These are phyloP conservation scores for Radiomyces spectabilis DNA, from an alignment of 192 early-diverging fungal genomes.

Conservation along the genomic window DNA sequence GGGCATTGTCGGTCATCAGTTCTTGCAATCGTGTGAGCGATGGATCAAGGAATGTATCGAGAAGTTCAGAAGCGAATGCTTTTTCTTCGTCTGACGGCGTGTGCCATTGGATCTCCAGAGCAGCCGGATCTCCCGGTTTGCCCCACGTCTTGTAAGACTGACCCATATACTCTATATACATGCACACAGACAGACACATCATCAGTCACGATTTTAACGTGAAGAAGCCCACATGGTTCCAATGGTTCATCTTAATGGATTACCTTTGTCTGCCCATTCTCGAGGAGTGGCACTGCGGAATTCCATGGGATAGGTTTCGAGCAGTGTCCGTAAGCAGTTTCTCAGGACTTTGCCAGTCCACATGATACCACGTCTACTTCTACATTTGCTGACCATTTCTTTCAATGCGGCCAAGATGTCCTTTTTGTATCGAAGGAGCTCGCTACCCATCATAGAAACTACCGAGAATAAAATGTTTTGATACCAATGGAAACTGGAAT, in stretches of 20 bases:
- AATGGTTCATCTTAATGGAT: background rate
- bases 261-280: constrained; percentile 52
- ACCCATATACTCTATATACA: constrained; percentile 43
- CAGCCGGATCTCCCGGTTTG: constrained; percentile 36
- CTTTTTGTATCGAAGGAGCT: constrained; percentile 39
- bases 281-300: constrained; percentile 37
- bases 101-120: constrained; percentile 72
- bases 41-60: constrained; percentile 45
- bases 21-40: constrained; percentile 27
- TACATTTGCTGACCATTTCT: constrained; percentile 45
- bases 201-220: background rate
- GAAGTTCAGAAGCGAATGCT: constrained; percentile 57
- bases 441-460: constrained; percentile 34
- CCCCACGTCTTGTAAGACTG: constrained; percentile 79
- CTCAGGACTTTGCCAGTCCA: constrained; percentile 60
- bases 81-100: constrained; percentile 59
- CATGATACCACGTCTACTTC: constrained; percentile 57
- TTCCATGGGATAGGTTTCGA: constrained; percentile 53
- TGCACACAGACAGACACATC: background rate
- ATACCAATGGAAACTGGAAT: constrained; percentile 71
- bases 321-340: constrained; percentile 34
- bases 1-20: constrained; percentile 25
- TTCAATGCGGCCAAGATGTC: constrained; percentile 41
- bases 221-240: background rate
- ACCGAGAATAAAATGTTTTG: constrained; percentile 61